Evolutionary conservation across 371 early-diverging fungal species (phyloP).

Genomic region (Basidiobolus meristosporus): DNA sequence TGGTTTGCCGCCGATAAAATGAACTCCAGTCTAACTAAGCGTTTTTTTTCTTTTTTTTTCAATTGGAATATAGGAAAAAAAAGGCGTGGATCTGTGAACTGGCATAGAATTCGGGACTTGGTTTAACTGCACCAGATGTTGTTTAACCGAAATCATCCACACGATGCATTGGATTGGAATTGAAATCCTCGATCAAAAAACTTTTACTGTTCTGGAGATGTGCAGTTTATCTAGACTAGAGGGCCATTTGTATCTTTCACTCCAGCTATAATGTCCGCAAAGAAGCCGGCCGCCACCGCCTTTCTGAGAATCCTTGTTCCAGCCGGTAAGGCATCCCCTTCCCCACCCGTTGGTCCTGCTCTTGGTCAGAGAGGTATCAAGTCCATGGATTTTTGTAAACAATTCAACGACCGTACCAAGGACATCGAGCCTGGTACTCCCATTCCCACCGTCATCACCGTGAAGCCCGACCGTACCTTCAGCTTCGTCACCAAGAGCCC

Average conservation of each 20-base stretch:
- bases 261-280: background rate
- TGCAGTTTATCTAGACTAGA: too few species aligned
- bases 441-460: constrained; percentile 61
- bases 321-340: constrained; percentile 85
- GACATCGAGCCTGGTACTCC: constrained; percentile 67
- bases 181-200: too few species aligned
- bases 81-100: too few species aligned
- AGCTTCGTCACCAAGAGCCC: constrained; percentile 78
- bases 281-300: background rate
- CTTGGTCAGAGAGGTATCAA: constrained; percentile 94
- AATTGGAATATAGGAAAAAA: too few species aligned
- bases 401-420: constrained; percentile 93
- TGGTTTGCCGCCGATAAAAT: too few species aligned
- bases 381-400: constrained; percentile 96
- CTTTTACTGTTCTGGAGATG: too few species aligned
- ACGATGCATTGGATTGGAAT: too few species aligned
- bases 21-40: too few species aligned
- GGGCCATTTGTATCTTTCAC: background rate
- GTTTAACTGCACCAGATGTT: too few species aligned
- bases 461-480: constrained; percentile 83
- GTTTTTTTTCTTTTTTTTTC: too few species aligned
- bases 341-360: constrained; percentile 92
- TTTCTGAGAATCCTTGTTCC: constrained; percentile 33
- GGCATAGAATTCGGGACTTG: too few species aligned
- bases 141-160: too few species aligned